phyloP scores from a whole-genome alignment of 1,139 yeast genomes.

The Scheffersomyces parashehatae region DNA sequence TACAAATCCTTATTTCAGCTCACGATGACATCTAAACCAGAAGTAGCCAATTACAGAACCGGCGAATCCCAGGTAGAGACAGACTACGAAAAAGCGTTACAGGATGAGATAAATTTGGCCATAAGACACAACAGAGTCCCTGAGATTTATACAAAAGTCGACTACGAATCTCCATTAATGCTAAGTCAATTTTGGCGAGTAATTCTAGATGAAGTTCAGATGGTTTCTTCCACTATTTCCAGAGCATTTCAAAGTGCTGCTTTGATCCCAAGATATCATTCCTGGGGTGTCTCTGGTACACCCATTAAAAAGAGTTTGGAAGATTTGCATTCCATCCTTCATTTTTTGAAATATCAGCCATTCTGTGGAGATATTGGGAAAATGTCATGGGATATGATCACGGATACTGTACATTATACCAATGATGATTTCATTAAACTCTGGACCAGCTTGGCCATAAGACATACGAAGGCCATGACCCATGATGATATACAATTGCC shows the following conservation, averaged over 20 bases:
- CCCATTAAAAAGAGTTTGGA: constrained; percentile 68
- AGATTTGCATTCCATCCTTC: constrained; percentile 70
- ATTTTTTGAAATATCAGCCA: constrained; percentile 68
- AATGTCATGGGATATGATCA: constrained; percentile 35
- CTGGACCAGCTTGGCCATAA: constrained; percentile 54
- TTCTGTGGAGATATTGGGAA: constrained; percentile 47
- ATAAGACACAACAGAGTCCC: constrained; percentile 31
- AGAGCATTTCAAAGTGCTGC: constrained; percentile 81
- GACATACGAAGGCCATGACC: constrained; percentile 87
- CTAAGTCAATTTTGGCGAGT: constrained; percentile 88
- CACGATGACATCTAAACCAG: constrained; percentile 28
- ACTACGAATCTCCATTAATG: constrained; percentile 80
- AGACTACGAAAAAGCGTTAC: constrained; percentile 38
- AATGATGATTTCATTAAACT: constrained; percentile 46
- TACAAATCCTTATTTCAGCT: constrained; percentile 33
- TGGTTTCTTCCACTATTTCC: constrained; percentile 75
- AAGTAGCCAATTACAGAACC: constrained; percentile 27
- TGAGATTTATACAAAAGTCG: constrained; percentile 29
- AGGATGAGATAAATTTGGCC: constrained; percentile 38
- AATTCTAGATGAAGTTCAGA: constrained; percentile 89
- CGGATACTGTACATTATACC: constrained; percentile 11
- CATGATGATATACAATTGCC: constrained; percentile 76
- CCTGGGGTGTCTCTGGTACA: constrained; percentile 98
- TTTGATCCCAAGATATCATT: constrained; percentile 77
- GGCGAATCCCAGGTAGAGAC: constrained; percentile 25